Percentiles rank a stretch among this genome's conserved stretches.
phyloP scores from a whole-genome alignment of 2,329 filamentous ascomycete genomes.

The Exophiala sideris region DNA sequence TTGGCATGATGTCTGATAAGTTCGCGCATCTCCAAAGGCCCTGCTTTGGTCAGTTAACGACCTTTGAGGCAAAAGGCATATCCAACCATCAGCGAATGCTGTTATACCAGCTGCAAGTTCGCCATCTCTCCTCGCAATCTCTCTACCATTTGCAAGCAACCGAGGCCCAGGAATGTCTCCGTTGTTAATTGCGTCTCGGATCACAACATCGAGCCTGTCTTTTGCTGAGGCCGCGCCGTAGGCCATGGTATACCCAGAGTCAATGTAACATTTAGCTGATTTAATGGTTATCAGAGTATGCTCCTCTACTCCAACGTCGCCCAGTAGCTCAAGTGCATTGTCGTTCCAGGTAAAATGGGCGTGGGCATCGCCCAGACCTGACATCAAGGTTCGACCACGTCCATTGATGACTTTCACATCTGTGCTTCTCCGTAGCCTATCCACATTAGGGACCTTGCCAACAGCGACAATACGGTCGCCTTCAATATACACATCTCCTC shows the following conservation, averaged over 20 bases:
- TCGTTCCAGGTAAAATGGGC: conserved; percentile 51
- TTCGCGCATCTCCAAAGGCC: conserved; percentile 39
- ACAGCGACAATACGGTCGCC: conserved; percentile 31
- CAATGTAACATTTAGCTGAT: conserved; percentile 44
- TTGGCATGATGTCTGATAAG: conserved; percentile 36
- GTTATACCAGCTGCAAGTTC: conserved; percentile 44
- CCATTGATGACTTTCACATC: conserved; percentile 40
- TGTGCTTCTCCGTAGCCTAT: conserved; percentile 30
- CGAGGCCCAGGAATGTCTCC: conserved; percentile 49
- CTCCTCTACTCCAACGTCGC: conserved; percentile 46
- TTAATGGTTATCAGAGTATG: conserved; percentile 46
- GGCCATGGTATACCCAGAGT: conserved; percentile 52
- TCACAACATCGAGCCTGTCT: conserved; percentile 45
- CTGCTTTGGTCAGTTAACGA: conserved; percentile 9
- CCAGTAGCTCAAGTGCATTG: conserved; percentile 41
- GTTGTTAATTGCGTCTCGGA: conserved; percentile 49
- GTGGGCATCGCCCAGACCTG: conserved; percentile 50
- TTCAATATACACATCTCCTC: conserved; percentile 40
- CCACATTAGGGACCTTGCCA: conserved; percentile 34
- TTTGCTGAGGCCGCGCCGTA: conserved; percentile 49
- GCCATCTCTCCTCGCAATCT: conserved; percentile 46
- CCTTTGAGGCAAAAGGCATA: too few species aligned
- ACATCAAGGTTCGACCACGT: conserved; percentile 47
- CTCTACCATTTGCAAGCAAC: conserved; percentile 48
- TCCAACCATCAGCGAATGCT: conserved; percentile 36